Evolutionary conservation across 257 asterid species (phyloP), one percentile per base, ranked within the genome.

Genomic region (Lantana camara): DNA sequence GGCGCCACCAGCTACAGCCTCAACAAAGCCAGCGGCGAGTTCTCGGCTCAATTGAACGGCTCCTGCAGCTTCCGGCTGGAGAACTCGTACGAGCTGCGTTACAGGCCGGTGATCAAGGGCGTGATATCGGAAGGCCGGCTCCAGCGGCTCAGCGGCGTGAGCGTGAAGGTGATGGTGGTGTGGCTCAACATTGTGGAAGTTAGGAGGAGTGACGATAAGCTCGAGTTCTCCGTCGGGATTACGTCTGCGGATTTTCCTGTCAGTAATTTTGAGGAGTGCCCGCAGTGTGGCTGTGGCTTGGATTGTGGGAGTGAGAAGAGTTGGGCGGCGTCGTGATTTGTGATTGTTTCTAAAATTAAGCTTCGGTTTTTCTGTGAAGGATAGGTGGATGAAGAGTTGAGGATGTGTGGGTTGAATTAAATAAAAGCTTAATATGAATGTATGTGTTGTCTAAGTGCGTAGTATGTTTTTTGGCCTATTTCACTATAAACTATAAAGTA

Each of bases 211-310:
- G 72, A 68, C 0, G 71, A 80, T 2, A 16, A 61, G 0, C 79
- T 82, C 1, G 79, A 76, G 21, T 82, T 85, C 57, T 80, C 82
- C 0, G 87, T 82, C 4, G 89, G 89, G 8, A 23, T 80, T 21
- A 64, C 75, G 16, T 80, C 77, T 1, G 83, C 85, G 1, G 40
- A 54, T 44, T 82, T 82, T 17, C 70, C 77, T 0, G 69, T 74
- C 3, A 53, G 58, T 32, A 73, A 71, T 27, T 85, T 82, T 47
- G 54, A 68, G 6, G 80, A 35, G 58, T 70, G 79, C 24, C 89
- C 93, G 1, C 77, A 62, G 56, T 85, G 93, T 67, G 93, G 93
- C 0, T 80, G 87, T 57, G 89, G 85, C 5, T 80, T 85, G 58
- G 59, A 58, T 23, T 80, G 89, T 64, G 63, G 35, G 23, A 17